Evolutionary conservation across 179 eudicot genomes (phyloP).

Genomic region (Silene vulgaris): DNA sequence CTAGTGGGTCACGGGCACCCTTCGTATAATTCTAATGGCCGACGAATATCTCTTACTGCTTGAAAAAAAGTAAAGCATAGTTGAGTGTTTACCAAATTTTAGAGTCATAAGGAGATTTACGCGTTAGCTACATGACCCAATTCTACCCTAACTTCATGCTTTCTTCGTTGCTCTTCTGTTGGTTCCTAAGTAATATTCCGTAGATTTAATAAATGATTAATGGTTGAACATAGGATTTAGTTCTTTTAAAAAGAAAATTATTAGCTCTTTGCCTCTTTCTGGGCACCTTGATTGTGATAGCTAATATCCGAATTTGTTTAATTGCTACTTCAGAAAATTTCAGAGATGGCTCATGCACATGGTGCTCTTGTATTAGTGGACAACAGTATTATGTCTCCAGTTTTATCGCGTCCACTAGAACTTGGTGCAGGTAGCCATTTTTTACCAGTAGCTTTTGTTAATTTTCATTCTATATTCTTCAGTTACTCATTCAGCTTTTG

Average conservation of each 20-base stretch:
- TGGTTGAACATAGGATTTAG: not conserved
- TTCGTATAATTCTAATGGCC: not conserved
- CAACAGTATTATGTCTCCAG: slow-evolving; percentile 97
- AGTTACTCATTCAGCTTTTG: not conserved
- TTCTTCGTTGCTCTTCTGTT: not conserved
- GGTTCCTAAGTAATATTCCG: not conserved
- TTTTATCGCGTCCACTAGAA: slow-evolving; percentile 78
- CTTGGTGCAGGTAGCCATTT: slow-evolving; percentile 77
- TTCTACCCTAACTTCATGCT: not conserved
- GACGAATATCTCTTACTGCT: too few species aligned
- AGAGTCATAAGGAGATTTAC: not conserved
- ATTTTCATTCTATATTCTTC: not conserved
- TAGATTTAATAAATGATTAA: not conserved
- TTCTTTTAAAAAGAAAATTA: not conserved
- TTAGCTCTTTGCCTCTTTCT: too few species aligned
- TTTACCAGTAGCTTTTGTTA: not conserved
- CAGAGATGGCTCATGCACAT: slow-evolving; percentile 85
- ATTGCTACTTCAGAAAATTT: slow-evolving; percentile 53
- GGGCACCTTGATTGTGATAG: not conserved
- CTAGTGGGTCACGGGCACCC: not conserved
- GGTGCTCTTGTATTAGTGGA: slow-evolving; percentile 93
- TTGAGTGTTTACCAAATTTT: not conserved
- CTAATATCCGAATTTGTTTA: not conserved
- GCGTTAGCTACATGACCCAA: not conserved
- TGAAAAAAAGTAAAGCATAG: too few species aligned